Evolutionary conservation across 2,329 filamentous ascomycete species (phyloP).

Genomic region (Lasiodiplodia citricola): DNA sequence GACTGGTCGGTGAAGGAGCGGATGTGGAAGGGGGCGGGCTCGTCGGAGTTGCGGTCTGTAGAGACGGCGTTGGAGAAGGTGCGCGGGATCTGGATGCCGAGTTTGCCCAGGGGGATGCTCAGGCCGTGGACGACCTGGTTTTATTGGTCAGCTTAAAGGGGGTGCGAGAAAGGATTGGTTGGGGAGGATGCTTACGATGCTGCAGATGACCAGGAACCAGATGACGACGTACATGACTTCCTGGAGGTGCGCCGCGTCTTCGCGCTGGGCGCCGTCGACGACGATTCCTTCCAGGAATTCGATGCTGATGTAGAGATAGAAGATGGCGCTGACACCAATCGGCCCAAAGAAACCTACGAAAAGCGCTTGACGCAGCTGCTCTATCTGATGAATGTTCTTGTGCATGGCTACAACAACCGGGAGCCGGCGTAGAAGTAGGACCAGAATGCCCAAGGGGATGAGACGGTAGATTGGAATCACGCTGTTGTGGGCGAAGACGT

Average conservation of each 20-base stretch:
- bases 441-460: constrained; percentile 73
- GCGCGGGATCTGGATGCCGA: constrained; percentile 66
- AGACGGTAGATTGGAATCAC: constrained; percentile 78
- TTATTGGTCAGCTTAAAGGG: too few species aligned
- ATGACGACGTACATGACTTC: constrained; percentile 75
- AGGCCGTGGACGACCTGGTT: constrained; percentile 70
- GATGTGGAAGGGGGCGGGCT: constrained; percentile 40
- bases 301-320: constrained; percentile 81
- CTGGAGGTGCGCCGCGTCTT: constrained; percentile 68
- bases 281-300: constrained; percentile 71
- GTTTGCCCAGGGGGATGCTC: constrained; percentile 76
- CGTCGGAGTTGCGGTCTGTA: constrained; percentile 31
- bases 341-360: constrained; percentile 95
- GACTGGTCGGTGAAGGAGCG: constrained; percentile 32
- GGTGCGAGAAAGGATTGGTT: not conserved
- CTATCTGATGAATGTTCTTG: constrained; percentile 78
- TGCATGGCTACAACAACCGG: constrained; percentile 78
- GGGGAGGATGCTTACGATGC: constrained; percentile 65
- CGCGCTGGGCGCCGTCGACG: constrained; percentile 64
- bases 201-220: constrained; percentile 86
- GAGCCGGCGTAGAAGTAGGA: constrained; percentile 77
- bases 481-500: constrained; percentile 67
- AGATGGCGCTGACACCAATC: constrained; percentile 87
- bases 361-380: constrained; percentile 72
- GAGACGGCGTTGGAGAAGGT: constrained; percentile 61